Conservation (phyloP, 345 rosid genomes). For the Brassica rapa region DNA sequence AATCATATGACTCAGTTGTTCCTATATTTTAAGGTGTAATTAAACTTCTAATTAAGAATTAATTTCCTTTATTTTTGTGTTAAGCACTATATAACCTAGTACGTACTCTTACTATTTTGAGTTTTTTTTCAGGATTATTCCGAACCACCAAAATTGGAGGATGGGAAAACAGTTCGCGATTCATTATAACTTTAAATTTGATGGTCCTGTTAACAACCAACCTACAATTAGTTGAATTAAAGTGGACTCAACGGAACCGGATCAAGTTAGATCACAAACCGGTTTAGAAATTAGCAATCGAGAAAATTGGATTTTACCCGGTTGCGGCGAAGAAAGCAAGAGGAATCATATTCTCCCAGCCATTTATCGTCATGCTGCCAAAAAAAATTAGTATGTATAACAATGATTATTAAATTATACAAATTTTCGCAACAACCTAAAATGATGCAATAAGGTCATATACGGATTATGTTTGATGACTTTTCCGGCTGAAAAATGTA, state of each 20-base stretch:
- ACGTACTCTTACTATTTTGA: not conserved
- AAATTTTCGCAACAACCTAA: slow-evolving; percentile 8
- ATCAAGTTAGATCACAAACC: not conserved
- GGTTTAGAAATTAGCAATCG: not conserved
- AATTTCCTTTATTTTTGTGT: not conserved
- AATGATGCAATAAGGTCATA: slow-evolving; percentile 24
- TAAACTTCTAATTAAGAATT: no score
- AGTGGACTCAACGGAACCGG: not conserved
- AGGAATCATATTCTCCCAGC: slow-evolving; percentile 92
- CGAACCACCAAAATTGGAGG: not conserved
- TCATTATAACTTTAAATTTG: not conserved
- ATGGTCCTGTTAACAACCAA: slow-evolving; percentile 10
- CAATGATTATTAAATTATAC: not conserved
- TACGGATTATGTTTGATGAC: slow-evolving; percentile 4
- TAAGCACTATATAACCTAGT: not conserved
- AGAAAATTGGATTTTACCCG: slow-evolving; percentile 48
- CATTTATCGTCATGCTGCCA: slow-evolving; percentile 79
- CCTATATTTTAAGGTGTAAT: not conserved
- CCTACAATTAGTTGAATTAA: not conserved
- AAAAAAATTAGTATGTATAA: not conserved
- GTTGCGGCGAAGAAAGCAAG: slow-evolving; percentile 80
- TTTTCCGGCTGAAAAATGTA: not conserved
- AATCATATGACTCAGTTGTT: not conserved
- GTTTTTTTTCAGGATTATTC: not conserved
- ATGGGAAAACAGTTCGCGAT: not conserved